A percentile compares a stretch with the other conserved stretches of the same genome.
phyloP scores from a whole-genome alignment of 306 rosid species.

The Sophora flavescens region DNA sequence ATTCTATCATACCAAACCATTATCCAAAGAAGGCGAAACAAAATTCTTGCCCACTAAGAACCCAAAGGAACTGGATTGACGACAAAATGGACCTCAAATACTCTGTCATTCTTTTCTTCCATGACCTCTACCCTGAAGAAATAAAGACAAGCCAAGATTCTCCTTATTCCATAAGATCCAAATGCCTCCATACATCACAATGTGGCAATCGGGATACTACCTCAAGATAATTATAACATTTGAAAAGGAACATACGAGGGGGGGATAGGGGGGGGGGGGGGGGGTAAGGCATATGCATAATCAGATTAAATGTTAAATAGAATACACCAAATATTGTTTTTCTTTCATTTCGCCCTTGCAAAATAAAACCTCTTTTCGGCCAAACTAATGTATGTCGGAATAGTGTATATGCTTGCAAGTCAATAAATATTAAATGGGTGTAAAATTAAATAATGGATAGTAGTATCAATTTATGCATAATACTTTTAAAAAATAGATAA shows the following conservation, averaged over 20 bases:
- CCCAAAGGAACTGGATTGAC: no score
- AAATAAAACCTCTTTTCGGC: not conserved
- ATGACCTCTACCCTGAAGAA: no score
- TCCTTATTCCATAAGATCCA: no score
- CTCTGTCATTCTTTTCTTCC: no score
- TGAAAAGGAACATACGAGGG: not conserved
- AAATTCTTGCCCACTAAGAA: no score
- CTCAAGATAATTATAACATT: conserved; percentile 9
- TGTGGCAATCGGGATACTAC: not conserved
- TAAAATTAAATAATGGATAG: not conserved
- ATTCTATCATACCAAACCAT: no score
- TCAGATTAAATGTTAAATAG: not conserved
- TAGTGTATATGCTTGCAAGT: conserved; percentile 24
- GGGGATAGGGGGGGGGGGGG: no score
- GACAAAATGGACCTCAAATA: no score
- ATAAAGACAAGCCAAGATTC: no score
- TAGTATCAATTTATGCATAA: not conserved
- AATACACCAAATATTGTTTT: not conserved
- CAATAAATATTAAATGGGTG: not conserved
- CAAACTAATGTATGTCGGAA: conserved; percentile 8
- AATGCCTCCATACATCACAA: not conserved
- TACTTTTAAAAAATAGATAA: not conserved
- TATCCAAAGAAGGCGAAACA: no score
- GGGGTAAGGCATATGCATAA: not conserved
- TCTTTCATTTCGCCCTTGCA: conserved; percentile 15